Conservation (phyloP, 805 yeast species). For the Kodamaea nitidulidarum region DNA sequence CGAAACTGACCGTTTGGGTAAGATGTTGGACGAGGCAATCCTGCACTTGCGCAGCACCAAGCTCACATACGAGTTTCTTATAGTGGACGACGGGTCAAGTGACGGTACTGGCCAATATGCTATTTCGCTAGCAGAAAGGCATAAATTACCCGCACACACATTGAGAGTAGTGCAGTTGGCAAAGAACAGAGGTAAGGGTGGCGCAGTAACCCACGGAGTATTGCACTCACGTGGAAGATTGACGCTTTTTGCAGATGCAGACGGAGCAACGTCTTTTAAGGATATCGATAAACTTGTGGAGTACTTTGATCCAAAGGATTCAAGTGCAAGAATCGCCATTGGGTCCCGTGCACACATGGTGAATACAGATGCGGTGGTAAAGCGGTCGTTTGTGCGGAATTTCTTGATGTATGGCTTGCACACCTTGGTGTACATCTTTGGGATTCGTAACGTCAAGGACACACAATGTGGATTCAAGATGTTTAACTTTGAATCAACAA, state of each 20-base stretch:
- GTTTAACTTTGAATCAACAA: slow-evolving; percentile 69
- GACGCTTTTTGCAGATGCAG: slow-evolving; percentile 92
- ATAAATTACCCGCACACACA: slow-evolving; percentile 50
- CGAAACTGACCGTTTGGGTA: slow-evolving; percentile 67
- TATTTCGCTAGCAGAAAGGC: slow-evolving; percentile 51
- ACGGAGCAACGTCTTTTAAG: slow-evolving; percentile 84
- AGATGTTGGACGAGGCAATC: slow-evolving; percentile 70
- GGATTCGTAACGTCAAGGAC: slow-evolving; percentile 80
- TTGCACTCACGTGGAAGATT: slow-evolving; percentile 67
- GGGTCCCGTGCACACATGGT: slow-evolving; percentile 98
- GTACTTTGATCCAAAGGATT: slow-evolving; percentile 16
- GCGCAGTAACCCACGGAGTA: slow-evolving; percentile 94
- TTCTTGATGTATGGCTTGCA: slow-evolving; percentile 92
- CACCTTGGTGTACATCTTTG: slow-evolving; percentile 79
- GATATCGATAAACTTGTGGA: slow-evolving; percentile 48
- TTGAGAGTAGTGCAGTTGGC: slow-evolving; percentile 68
- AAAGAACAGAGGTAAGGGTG: slow-evolving; percentile 83
- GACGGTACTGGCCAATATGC: slow-evolving; percentile 80
- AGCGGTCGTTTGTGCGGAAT: slow-evolving; percentile 82
- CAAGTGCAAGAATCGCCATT: slow-evolving; percentile 60
- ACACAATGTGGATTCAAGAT: slow-evolving; percentile 98
- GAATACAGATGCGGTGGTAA: slow-evolving; percentile 92
- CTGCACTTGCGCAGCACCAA: slow-evolving; percentile 42
- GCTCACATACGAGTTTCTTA: slow-evolving; percentile 62
- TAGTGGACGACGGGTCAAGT: slow-evolving; percentile 88